phyloP scores from a whole-genome alignment of 31 red algal species.

The Porphyra umbilicalis region DNA sequence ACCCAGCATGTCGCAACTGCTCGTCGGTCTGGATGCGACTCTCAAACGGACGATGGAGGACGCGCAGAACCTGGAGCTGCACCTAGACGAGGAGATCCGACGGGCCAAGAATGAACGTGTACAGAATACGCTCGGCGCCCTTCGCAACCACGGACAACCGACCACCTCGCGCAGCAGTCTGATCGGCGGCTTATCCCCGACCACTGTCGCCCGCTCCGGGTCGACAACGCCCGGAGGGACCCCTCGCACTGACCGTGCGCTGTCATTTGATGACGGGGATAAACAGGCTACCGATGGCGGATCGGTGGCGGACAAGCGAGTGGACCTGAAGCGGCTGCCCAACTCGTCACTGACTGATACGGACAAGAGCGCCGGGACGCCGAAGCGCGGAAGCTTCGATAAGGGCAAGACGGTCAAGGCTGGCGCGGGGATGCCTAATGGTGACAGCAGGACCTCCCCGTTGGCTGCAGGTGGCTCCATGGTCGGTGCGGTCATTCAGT shows the following conservation, averaged over 20 bases:
- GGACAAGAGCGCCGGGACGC: slow-evolving; percentile 23
- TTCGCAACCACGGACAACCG: slow-evolving; percentile 23
- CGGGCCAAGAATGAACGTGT: slow-evolving; percentile 49
- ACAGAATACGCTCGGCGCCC: slow-evolving; percentile 48
- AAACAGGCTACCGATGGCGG: neutral
- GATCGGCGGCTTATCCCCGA: neutral
- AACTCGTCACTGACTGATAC: slow-evolving; percentile 30
- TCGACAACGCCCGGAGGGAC: neutral
- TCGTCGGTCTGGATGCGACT: neutral
- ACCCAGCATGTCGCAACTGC: slow-evolving; percentile 4
- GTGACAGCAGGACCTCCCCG: neutral
- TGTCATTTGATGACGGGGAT: neutral
- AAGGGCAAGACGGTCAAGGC: neutral
- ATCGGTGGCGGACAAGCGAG: neutral
- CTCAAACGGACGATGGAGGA: slow-evolving; percentile 17
- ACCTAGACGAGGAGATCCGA: slow-evolving; percentile 11
- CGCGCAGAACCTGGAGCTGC: neutral
- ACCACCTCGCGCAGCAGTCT: neutral
- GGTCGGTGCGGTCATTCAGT: slow-evolving; percentile 21
- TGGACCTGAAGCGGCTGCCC: neutral
- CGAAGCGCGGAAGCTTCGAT: neutral
- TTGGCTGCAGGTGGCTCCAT: neutral
- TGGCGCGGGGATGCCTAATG: neutral
- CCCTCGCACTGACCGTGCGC: neutral
- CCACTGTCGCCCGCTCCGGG: neutral